Evolutionary conservation across 169 alveolate species (phyloP).

Genomic region (Perkinsus olseni): DNA sequence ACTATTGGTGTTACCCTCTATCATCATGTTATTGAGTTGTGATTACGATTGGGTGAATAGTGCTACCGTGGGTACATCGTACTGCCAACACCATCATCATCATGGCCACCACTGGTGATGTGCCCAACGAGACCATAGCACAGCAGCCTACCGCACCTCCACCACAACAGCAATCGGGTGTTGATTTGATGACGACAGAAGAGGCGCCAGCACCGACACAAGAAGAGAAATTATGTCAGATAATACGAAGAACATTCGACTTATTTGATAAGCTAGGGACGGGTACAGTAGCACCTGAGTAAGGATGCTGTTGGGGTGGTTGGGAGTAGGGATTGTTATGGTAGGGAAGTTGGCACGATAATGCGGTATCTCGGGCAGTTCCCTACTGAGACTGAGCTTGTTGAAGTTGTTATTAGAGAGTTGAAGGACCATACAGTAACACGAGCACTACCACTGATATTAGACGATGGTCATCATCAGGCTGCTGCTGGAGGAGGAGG

Average conservation of each 20-base stretch:
- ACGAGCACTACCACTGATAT: background rate
- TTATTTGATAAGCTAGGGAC: conserved; percentile 5
- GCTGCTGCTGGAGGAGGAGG: too few species aligned
- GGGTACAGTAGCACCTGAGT: conserved; percentile 6
- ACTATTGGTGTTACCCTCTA: too few species aligned
- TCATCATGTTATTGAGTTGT: too few species aligned
- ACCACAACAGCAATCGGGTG: too few species aligned
- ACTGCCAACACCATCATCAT: too few species aligned
- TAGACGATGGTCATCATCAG: background rate
- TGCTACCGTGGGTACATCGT: too few species aligned
- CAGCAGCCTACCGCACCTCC: too few species aligned
- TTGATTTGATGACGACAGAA: background rate
- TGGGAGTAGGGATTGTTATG: background rate
- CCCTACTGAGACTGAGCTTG: conserved; percentile 65
- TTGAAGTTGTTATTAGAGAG: conserved; percentile 54
- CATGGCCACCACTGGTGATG: too few species aligned
- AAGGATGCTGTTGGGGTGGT: background rate
- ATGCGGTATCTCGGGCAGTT: conserved; percentile 64
- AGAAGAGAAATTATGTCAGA: background rate
- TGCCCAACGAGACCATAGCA: too few species aligned
- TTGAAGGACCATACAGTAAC: conserved; percentile 7
- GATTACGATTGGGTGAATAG: too few species aligned
- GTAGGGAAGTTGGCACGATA: conserved; percentile 56
- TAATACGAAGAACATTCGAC: conserved; percentile 1
- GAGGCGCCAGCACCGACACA: background rate